Conservation (phyloP, 2,329 filamentous ascomycete species). For the Ceratocystis huliohia region DNA sequence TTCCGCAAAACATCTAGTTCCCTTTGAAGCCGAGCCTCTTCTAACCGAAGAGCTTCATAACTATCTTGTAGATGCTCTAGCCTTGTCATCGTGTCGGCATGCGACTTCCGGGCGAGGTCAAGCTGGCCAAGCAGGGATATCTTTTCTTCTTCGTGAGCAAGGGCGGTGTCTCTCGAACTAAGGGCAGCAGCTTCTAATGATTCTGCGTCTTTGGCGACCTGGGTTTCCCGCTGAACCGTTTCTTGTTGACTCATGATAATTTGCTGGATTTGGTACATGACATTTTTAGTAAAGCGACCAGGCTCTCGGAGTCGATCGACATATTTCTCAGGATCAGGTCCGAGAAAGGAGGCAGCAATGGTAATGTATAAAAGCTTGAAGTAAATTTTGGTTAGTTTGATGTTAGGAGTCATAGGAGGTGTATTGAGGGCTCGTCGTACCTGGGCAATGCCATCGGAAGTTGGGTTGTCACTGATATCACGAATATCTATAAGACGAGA, state of each 20-base stretch:
- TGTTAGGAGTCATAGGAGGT: neutral
- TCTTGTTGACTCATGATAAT: conserved; percentile 34
- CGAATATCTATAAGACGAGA: conserved; percentile 44
- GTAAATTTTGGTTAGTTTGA: conserved; percentile 9
- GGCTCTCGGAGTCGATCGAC: conserved; percentile 34
- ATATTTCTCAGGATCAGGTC: conserved; percentile 43
- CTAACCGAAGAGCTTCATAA: conserved; percentile 52
- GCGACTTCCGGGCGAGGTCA: conserved; percentile 42
- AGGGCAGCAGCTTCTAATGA: conserved; percentile 29
- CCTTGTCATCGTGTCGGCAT: conserved; percentile 46
- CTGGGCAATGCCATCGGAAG: conserved; percentile 42
- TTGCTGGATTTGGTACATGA: conserved; percentile 36
- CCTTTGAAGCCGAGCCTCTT: conserved; percentile 46
- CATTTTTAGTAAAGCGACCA: conserved; percentile 30
- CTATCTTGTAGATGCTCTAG: conserved; percentile 48
- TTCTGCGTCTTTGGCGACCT: conserved; percentile 22
- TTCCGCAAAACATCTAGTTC: conserved; percentile 40
- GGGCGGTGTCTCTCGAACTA: conserved; percentile 39
- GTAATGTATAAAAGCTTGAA: conserved; percentile 47
- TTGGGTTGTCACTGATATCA: conserved; percentile 44
- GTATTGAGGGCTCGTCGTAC: conserved; percentile 27
- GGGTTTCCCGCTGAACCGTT: conserved; percentile 23
- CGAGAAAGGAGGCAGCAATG: conserved; percentile 47
- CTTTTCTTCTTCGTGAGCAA: conserved; percentile 45
- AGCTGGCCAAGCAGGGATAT: conserved; percentile 39